Percentiles rank a stretch among this genome's conserved stretches.
Evolutionary conservation across 768 basidiomycete species (phyloP).

Genomic region (Hysterangium stoloniferum): DNA sequence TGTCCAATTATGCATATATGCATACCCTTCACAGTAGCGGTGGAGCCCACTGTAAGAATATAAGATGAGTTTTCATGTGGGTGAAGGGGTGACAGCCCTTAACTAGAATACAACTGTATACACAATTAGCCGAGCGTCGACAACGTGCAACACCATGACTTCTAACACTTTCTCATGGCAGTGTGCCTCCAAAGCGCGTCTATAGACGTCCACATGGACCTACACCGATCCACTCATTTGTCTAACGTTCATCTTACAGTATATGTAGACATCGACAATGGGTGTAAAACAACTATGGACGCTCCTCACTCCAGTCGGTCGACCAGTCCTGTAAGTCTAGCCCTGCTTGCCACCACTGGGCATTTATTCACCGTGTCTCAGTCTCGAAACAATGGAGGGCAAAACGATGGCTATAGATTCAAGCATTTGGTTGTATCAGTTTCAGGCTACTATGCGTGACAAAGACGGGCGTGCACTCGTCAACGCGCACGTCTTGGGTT

Average conservation of each 20-base stretch:
- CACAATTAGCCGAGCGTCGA: too few relatives aligned
- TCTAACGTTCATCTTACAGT: neutral
- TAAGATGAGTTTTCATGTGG: too few relatives aligned
- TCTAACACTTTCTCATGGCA: too few relatives aligned
- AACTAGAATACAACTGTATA: too few relatives aligned
- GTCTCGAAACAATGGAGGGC: slow-evolving; percentile 92
- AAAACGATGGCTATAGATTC: slow-evolving; percentile 96
- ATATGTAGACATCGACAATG: slow-evolving; percentile 50
- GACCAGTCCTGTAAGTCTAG: slow-evolving; percentile 75
- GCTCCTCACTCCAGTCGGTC: slow-evolving; percentile 84
- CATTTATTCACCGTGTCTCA: slow-evolving; percentile 23
- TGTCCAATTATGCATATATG: too few relatives aligned
- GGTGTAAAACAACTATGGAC: slow-evolving; percentile 97
- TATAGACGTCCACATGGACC: neutral
- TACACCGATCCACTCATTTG: neutral
- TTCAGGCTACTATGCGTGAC: slow-evolving; percentile 98
- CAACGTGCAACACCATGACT: too few relatives aligned
- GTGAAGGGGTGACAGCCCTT: too few relatives aligned
- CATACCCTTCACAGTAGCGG: too few relatives aligned
- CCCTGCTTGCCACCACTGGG: neutral
- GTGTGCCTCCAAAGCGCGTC: slow-evolving; percentile 1
- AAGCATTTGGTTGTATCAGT: slow-evolving; percentile 99
- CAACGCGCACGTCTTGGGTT: slow-evolving; percentile 92
- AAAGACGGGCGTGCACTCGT: slow-evolving; percentile 86
- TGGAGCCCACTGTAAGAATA: too few relatives aligned